Evolutionary conservation across 305 asterid species (phyloP).

Genomic region (Euphrasia arctica): DNA sequence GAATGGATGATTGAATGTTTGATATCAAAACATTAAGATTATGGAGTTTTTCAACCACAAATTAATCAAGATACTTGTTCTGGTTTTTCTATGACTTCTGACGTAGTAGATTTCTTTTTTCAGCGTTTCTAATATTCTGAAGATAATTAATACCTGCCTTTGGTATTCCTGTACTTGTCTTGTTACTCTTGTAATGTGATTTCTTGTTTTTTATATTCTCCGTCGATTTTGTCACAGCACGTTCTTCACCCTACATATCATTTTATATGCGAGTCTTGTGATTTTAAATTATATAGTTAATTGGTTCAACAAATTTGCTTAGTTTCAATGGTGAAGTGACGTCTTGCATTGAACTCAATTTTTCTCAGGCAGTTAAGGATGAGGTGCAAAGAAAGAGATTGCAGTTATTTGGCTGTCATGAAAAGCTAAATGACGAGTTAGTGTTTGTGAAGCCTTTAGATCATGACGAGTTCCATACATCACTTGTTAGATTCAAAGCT

Average conservation of each 20-base stretch:
- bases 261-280: background rate
- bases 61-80: background rate
- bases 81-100: no score
- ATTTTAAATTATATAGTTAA: background rate
- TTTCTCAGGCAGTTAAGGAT: constrained; percentile 66
- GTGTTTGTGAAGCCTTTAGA: constrained; percentile 47
- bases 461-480: constrained; percentile 55
- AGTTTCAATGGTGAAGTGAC: background rate
- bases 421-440: constrained; percentile 31
- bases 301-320: background rate
- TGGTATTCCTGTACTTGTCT: background rate
- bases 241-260: background rate
- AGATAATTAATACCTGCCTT: background rate
- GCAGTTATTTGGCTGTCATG: constrained; percentile 27
- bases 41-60: background rate
- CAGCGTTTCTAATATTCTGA: background rate
- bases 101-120: background rate
- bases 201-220: background rate
- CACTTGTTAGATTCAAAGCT: constrained; percentile 48
- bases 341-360: constrained; percentile 6
- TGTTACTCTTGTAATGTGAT: background rate
- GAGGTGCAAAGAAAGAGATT: constrained; percentile 50
- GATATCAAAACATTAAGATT: background rate
- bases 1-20: background rate
- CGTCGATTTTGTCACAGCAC: background rate